Evolutionary conservation across 192 early-diverging fungal genomes (phyloP).

Genomic region (Chytriomyces sp.): DNA sequence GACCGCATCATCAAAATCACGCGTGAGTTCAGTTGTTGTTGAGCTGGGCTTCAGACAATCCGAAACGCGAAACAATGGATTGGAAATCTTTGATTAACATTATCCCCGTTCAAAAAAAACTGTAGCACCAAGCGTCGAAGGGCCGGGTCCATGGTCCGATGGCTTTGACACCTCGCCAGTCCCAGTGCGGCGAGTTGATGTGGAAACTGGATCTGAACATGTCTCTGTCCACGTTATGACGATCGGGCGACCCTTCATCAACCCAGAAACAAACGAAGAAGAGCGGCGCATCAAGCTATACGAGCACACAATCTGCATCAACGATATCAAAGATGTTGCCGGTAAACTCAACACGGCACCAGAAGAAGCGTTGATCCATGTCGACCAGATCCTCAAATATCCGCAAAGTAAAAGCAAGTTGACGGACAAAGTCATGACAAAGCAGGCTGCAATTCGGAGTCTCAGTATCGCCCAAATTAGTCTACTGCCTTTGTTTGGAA

Average conservation of each 20-base stretch:
- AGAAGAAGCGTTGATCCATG: not conserved
- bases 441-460: not conserved
- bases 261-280: constrained; percentile 17
- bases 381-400: not conserved
- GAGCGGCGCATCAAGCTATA: constrained; percentile 3
- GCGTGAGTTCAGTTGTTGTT: not conserved
- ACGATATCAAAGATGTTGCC: not conserved
- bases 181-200: constrained; percentile 9
- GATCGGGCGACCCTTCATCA: not conserved
- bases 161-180: not conserved
- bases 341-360: not conserved
- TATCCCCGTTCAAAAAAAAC: too few relatives aligned
- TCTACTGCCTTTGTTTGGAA: constrained; percentile 17
- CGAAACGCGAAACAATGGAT: too few relatives aligned
- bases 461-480: constrained; percentile 7
- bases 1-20: constrained; percentile 21
- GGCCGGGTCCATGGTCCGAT: constrained; percentile 22
- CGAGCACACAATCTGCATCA: constrained; percentile 10
- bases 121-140: not conserved
- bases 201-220: not conserved
- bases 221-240: constrained; percentile 14
- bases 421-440: constrained; percentile 12
- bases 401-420: not conserved
- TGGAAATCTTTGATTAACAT: too few relatives aligned
- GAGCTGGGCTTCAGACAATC: too few relatives aligned